phyloP scores from a whole-genome alignment of 73 alveolate species.

The Durusdinium trenchii region DNA sequence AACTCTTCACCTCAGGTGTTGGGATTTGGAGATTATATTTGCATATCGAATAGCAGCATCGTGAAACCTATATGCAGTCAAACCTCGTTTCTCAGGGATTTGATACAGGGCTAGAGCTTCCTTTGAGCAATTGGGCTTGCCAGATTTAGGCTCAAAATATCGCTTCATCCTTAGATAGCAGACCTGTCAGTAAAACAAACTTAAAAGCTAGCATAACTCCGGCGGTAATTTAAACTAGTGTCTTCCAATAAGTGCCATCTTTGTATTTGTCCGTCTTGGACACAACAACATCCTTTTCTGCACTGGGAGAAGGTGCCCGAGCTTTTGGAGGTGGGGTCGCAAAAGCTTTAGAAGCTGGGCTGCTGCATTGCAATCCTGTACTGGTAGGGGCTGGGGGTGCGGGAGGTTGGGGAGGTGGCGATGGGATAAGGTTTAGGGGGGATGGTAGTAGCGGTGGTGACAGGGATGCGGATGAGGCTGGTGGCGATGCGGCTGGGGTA shows the following conservation, averaged over 20 bases:
- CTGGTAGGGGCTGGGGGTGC: not conserved
- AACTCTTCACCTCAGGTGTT: not conserved
- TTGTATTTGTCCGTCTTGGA: not conserved
- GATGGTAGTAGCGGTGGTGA: not conserved
- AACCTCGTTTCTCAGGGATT: not conserved
- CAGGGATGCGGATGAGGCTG: not conserved
- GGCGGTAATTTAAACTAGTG: no score
- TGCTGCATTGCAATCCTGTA: no score
- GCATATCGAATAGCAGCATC: no score
- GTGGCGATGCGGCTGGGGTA: not conserved
- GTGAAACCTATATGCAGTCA: not conserved
- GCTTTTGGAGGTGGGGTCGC: no score
- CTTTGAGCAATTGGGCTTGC: not conserved
- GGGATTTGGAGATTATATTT: not conserved
- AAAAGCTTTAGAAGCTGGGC: not conserved
- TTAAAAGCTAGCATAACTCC: not conserved
- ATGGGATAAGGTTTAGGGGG: not conserved
- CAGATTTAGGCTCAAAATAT: not conserved
- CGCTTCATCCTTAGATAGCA: constrained; percentile 66
- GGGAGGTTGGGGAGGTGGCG: not conserved
- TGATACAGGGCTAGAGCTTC: constrained; percentile 27
- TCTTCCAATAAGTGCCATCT: constrained; percentile 64
- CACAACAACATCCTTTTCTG: no score
- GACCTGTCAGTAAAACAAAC: not conserved
- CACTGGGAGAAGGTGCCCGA: no score